phyloP scores from a whole-genome alignment of 306 rosid genomes.

The Vigna radiata region DNA sequence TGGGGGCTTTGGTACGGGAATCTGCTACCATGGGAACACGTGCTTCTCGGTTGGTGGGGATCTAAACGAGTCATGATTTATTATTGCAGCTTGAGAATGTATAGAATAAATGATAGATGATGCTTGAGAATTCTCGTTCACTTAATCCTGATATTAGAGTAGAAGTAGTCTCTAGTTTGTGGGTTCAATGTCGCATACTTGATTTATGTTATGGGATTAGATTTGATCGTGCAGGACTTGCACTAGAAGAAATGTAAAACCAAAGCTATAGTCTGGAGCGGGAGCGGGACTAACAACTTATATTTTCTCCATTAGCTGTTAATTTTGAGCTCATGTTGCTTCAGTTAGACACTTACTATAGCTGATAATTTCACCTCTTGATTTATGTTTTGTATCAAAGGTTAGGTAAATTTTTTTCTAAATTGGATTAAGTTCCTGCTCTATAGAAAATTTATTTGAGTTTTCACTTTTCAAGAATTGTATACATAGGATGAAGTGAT shows the following conservation, averaged over 20 bases:
- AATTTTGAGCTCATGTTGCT: not conserved
- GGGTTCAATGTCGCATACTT: not conserved
- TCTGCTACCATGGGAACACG: not conserved
- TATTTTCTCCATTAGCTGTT: not conserved
- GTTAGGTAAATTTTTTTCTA: not conserved
- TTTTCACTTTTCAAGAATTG: conserved; percentile 11
- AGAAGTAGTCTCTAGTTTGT: not conserved
- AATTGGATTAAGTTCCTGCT: not conserved
- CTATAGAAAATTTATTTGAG: not conserved
- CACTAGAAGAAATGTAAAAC: not conserved
- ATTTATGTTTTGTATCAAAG: not conserved
- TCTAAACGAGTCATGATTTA: conserved; percentile 6
- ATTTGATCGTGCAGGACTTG: not conserved
- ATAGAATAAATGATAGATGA: not conserved
- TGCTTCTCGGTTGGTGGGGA: not conserved
- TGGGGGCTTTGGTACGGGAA: not conserved
- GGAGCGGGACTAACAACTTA: not conserved
- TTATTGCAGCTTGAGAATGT: not conserved
- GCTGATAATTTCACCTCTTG: conserved; percentile 21
- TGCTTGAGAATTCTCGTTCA: not conserved
- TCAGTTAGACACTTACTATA: not conserved
- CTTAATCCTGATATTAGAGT: not conserved
- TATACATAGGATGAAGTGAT: not conserved
- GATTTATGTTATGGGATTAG: not conserved
- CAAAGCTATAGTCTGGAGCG: not conserved